Conservation (phyloP, 192 early-diverging fungal genomes). For the Podochytrium sp. region DNA sequence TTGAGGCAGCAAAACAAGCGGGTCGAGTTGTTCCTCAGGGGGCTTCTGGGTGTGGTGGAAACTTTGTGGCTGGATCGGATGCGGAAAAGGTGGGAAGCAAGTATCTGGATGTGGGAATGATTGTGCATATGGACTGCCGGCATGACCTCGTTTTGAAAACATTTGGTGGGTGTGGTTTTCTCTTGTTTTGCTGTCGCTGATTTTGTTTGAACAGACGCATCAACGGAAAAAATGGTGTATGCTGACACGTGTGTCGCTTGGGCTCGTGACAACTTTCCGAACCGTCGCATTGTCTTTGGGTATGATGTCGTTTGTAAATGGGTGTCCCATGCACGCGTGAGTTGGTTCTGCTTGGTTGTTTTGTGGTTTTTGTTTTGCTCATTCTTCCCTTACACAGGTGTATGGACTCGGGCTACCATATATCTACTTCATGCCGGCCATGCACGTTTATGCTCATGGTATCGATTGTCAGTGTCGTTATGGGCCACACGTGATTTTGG, state of each 20-base stretch:
- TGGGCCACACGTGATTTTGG: background rate
- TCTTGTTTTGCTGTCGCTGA: background rate
- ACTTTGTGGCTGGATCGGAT: background rate
- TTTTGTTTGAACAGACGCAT: background rate
- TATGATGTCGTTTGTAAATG: background rate
- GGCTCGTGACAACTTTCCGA: too few species aligned
- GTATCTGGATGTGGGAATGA: background rate
- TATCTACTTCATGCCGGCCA: conserved; percentile 1
- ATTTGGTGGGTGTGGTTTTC: background rate
- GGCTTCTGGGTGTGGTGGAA: background rate
- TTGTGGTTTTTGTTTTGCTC: too few species aligned
- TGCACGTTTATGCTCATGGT: conserved; percentile 11
- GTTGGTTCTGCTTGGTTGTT: background rate
- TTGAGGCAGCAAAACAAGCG: background rate
- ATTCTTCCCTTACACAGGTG: background rate
- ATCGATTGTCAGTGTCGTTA: conserved; percentile 2
- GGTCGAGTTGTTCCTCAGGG: background rate
- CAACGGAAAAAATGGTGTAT: background rate
- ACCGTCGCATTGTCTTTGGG: background rate
- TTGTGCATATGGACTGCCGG: background rate
- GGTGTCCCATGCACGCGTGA: background rate
- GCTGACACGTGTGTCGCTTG: background rate
- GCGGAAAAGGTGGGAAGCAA: background rate
- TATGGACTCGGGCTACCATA: background rate
- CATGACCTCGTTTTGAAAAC: background rate